Base-by-base conservation (phyloP, 805 yeast genomes). In the Saturnispora zaruensis region DNA sequence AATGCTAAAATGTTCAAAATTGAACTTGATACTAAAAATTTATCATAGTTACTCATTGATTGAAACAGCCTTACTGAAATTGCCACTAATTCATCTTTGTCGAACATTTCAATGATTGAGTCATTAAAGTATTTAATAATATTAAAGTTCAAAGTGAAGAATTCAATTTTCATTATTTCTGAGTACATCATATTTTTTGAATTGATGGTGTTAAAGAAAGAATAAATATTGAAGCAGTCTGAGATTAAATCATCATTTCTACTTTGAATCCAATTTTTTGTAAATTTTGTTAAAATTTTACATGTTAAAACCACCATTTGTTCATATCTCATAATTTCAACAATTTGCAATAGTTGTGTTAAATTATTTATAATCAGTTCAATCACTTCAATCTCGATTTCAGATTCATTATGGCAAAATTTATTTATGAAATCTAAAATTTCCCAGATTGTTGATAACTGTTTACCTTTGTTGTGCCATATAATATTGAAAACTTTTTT, bases 171-270 rank as follows among this genome's bases (percentile, higher is more conserved):
- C 1, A 76, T 66, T 2, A 23, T 20, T 21, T 66, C 71, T 0
- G 79, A 73, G 45, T 66, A 57, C 13, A 80, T 62, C 44, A 75
- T 61, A 3, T 62, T 57, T 30, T 70, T 75, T 1, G 66, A 63
- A 4, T 71, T 69, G 44, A 79, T 64, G 16, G 63, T 56, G 3
- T 67, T 38, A 7, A 79, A 52, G 73, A 78, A 81, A 1, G 65
- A 59, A 37, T 71, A 65, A 18, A 81, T 69, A 54, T 80, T 84
- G 34, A 57, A 58, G 41, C 73, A 71, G 45, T 78, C 82, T 3
- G 66, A 66, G 18, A 59, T 54, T 6, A 75, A 57, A 2, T 58
- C 59, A 1, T 54, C 59, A 7, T 61, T 57, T 0, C 44, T 32
- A 4, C 46, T 49, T 1, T 45, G 34, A 1, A 67, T 41, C 69